These are phyloP conservation scores for Pyrrhoderma lamaoense DNA, from an alignment of 1,284 basidiomycete genomes.

Conservation along the genomic window DNA sequence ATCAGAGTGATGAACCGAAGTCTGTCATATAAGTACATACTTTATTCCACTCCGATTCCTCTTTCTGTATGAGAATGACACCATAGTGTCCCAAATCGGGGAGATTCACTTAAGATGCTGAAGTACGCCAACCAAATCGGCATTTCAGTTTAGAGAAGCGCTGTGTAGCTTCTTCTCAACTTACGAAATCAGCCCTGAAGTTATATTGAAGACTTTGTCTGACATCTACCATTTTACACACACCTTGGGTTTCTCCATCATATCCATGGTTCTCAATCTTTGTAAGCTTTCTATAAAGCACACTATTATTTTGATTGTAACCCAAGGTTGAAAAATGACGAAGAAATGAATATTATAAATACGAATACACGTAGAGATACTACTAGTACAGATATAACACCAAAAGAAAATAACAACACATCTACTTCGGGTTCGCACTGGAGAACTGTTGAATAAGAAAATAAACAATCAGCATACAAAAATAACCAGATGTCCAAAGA, in stretches of 20 bases:
- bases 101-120: no score
- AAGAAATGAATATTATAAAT: conserved; percentile 16
- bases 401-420: background rate
- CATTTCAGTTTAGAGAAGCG: no score
- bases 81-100: no score
- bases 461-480: conserved; percentile 4
- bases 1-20: conserved; percentile 8
- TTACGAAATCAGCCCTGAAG: no score
- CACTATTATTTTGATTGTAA: background rate
- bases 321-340: background rate
- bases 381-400: no score
- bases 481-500: background rate
- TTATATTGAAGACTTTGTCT: background rate
- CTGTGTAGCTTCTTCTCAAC: no score
- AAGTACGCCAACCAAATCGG: no score
- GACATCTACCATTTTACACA: background rate
- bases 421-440: conserved; percentile 53
- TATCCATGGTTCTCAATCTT: background rate
- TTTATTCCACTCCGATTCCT: no score
- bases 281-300: background rate
- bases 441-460: conserved; percentile 40
- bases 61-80: no score
- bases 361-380: background rate
- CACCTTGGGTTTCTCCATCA: background rate
- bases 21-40: no score